These are phyloP conservation scores for Phanerochaete sordida DNA, from an alignment of 768 basidiomycete genomes.

Conservation along the genomic window DNA sequence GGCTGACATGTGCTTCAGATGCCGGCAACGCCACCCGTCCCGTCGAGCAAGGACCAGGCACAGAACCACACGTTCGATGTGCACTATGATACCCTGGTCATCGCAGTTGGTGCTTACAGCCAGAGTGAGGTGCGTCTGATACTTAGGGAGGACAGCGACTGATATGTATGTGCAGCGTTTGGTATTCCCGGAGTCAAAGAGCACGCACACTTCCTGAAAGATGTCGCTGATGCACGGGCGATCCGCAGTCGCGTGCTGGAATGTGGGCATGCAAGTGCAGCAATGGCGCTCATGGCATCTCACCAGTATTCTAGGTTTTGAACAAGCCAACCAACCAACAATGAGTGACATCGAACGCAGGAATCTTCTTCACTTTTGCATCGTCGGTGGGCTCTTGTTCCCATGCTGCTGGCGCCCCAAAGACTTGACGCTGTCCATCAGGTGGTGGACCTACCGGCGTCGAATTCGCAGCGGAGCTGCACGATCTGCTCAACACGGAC, in stretches of 20 bases:
- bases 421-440: slow-evolving; percentile 17
- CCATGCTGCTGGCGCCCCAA: not conserved
- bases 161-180: slow-evolving; percentile 45
- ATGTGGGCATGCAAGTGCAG: slow-evolving; percentile 36
- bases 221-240: slow-evolving; percentile 68
- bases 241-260: slow-evolving; percentile 75
- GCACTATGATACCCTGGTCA: slow-evolving; percentile 76
- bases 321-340: slow-evolving; percentile 81
- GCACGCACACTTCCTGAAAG: slow-evolving; percentile 78
- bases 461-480: slow-evolving; percentile 81
- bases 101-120: slow-evolving; percentile 82
- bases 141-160: not conserved
- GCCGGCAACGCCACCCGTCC: slow-evolving; percentile 53
- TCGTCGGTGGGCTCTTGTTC: slow-evolving; percentile 58
- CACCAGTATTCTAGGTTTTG: slow-evolving; percentile 50
- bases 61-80: slow-evolving; percentile 46
- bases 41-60: slow-evolving; percentile 24
- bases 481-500: slow-evolving; percentile 72
- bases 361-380: slow-evolving; percentile 79
- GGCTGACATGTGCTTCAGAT: slow-evolving; percentile 34
- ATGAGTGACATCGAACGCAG: slow-evolving; percentile 71
- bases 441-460: slow-evolving; percentile 80
- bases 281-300: not conserved
- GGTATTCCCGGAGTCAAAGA: slow-evolving; percentile 76
- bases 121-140: slow-evolving; percentile 49